Base-by-base conservation (phyloP, 1,284 basidiomycete genomes). In the Leccinum subfulvum region DNA sequence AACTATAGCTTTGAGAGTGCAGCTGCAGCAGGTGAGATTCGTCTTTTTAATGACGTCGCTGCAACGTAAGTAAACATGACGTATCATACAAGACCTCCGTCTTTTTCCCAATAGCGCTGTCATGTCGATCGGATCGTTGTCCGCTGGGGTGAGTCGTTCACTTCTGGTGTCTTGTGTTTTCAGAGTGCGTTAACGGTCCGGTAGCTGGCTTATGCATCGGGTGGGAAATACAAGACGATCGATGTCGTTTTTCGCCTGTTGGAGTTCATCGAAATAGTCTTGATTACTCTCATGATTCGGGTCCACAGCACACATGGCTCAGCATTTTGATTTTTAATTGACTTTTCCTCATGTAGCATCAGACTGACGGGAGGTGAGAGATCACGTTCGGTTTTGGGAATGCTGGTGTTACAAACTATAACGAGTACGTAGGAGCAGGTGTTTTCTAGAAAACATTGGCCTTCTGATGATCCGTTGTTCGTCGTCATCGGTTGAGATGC, bases 321-420 rank as follows among this genome's bases (percentile, higher is more conserved):
- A 88, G 89, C 62, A 91, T 94, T 67, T 86, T 92, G 62, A 73
- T 61, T 44, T 63, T 64, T 51, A n/a, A 6, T 13, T 9, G n/a
- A 18, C 39, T 7, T 54, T 23, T 57, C 23, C 59, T 52, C 35
- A 47, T 51, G 44, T 55, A 30, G 28, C 53, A 60, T 28, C 53
- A 33, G n/a, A 8, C 52, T 71, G 39, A 68, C 13, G 57, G 56
- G 63, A 13, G 55, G 49, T 53, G 41, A 57, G n/a, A 87, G 90
- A 84, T 84, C 62, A 90, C 84, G 0, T 75, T 47, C 11, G 44
- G 91, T 3, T 92, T 92, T 71, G 90, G 91, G 16, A 92, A 91
- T 69, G 90, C 90, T 0, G 0, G 89, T 94, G 2, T 74, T 95
- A 35, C 93, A 94, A 66, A 92, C 90, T 1, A 88, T 87, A 74